Conservation (phyloP, 2,329 filamentous ascomycete genomes). For the Endocalyx cinctus region DNA sequence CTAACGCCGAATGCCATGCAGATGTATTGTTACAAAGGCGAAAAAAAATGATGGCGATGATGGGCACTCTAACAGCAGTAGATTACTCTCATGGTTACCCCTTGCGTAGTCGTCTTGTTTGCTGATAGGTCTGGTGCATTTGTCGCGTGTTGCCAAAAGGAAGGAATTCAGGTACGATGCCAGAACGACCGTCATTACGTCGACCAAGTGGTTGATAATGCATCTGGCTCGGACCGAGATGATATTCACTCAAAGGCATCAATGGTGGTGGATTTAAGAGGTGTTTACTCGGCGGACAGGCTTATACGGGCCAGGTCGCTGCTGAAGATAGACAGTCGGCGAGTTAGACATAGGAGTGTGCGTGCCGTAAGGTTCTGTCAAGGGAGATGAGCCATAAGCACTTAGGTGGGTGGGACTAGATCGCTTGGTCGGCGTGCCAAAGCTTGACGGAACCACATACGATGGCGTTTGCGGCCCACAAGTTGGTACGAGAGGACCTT, state of each 20-base stretch:
- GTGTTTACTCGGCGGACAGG: constrained; percentile 87
- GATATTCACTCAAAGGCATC: constrained; percentile 70
- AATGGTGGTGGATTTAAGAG: constrained; percentile 85
- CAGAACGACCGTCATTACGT: constrained; percentile 61
- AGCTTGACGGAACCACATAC: constrained; percentile 28
- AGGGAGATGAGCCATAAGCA: constrained; percentile 62
- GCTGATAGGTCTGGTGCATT: too few relatives aligned
- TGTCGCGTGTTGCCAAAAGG: constrained; percentile 16
- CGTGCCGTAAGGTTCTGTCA: constrained; percentile 57
- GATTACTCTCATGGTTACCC: too few relatives aligned
- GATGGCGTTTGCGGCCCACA: constrained; percentile 29
- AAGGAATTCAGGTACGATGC: constrained; percentile 63
- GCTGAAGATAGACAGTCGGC: constrained; percentile 80
- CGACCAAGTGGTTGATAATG: constrained; percentile 76
- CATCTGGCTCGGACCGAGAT: constrained; percentile 68
- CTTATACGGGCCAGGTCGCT: constrained; percentile 87
- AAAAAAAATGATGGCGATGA: too few relatives aligned
- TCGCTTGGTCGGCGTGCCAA: constrained; percentile 49
- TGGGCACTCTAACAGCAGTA: too few relatives aligned
- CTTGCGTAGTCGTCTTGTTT: too few relatives aligned
- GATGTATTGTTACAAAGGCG: too few relatives aligned
- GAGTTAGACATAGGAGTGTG: constrained; percentile 72
- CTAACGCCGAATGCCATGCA: too few relatives aligned
- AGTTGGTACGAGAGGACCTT: constrained; percentile 26
- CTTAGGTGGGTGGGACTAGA: constrained; percentile 47